Conservation (phyloP, 192 early-diverging fungal genomes). For the Gigaspora rosea region DNA sequence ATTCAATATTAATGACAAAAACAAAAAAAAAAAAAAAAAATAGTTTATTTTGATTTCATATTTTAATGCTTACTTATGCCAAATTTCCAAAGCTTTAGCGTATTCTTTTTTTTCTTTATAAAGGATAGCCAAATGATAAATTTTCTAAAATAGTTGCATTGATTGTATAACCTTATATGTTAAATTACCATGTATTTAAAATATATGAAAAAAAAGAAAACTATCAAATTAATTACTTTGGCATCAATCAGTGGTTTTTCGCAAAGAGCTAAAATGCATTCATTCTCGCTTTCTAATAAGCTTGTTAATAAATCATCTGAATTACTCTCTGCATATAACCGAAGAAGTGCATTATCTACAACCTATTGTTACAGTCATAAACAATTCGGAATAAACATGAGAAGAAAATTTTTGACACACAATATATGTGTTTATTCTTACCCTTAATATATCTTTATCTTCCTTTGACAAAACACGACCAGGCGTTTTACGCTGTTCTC, state of each 20-base stretch:
- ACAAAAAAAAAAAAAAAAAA: background rate
- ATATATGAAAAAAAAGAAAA: slow-evolving; percentile 5
- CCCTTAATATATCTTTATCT: slow-evolving; percentile 25
- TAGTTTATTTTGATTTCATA: background rate
- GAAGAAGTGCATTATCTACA: slow-evolving; percentile 42
- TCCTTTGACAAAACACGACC: slow-evolving; percentile 2
- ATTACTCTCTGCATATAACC: slow-evolving; percentile 35
- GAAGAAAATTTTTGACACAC: background rate
- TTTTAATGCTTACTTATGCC: slow-evolving; percentile 55
- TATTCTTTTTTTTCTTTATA: slow-evolving; percentile 53
- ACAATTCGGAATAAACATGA: background rate
- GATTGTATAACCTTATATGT: background rate
- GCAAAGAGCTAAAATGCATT: slow-evolving; percentile 47
- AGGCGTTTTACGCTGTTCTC: slow-evolving; percentile 23
- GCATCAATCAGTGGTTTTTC: slow-evolving; percentile 49
- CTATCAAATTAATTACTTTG: slow-evolving; percentile 39
- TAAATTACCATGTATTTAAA: background rate
- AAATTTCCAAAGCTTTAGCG: slow-evolving; percentile 59
- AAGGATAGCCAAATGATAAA: slow-evolving; percentile 63
- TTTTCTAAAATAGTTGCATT: slow-evolving; percentile 39
- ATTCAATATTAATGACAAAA: background rate
- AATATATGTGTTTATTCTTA: background rate
- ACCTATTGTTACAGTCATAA: slow-evolving; percentile 29
- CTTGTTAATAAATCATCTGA: slow-evolving; percentile 28
- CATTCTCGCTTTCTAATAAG: slow-evolving; percentile 49